Base-by-base conservation (phyloP, 805 yeast genomes). In the Spathaspora arborariae region DNA sequence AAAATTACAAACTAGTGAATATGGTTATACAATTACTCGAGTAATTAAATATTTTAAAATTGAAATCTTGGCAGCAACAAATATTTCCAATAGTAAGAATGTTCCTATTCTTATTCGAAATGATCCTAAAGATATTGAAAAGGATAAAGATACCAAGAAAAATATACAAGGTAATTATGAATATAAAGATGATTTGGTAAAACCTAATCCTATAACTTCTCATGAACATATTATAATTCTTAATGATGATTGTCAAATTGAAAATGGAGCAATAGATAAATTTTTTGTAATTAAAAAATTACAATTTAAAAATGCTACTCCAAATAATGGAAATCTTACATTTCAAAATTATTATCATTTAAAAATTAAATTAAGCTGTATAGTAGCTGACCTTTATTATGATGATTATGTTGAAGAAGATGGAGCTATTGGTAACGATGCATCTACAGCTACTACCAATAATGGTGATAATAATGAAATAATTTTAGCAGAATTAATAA, bases 301-400 rank as follows among this genome's bases (percentile, higher is more conserved):
- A 15, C 79, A 76, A 51, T 77, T 78, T 59, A 70, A 71, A 41
- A 76, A 65, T 51, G 79, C 81, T 18, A 76, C 81, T 2, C 79
- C 81, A 9, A 76, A 76, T 51, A 76, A 75, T 52, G 78, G 78
- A 19, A 76, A 76, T 55, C 58, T 66, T 16, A 59, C 66, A 8
- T 67, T 67, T 46, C 79, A 74, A 52, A 75, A 76, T 43, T 76
- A 73, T 51, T 76, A 72, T 51, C 75, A 66, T 50, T 55, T 75
- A 18, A 57, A 59, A 33, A 54, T 66, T 20, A 63, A 62, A 50
- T 53, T 68, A 37, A 63, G 64, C 47, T 70, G 70, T 2, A 61
- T 65, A 20, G 71, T 67, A 7, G 72, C 72, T 2, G 72, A 66
- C 48, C 54, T 63, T 42, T 68, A 66, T 47, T 67, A 62, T 46